Base-by-base conservation (phyloP, 1,284 basidiomycete genomes). In the Phenoliferia sp. region DNA sequence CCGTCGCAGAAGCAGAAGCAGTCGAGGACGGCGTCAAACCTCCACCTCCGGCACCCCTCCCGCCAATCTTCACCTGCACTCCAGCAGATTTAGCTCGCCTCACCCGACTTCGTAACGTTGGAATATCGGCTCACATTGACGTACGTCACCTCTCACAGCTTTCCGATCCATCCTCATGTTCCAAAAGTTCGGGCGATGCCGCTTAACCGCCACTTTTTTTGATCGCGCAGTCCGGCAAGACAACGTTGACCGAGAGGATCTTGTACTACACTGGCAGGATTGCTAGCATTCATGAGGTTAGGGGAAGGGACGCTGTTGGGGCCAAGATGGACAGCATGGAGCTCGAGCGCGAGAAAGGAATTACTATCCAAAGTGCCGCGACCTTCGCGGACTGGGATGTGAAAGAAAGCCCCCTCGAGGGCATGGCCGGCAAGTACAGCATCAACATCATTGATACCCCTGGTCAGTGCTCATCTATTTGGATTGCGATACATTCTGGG, bases 271-370 rank as follows among this genome's bases (percentile, higher is more conserved):
- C 96, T 33, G 96, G 96, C 34, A 87, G 94, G 57, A 96, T 98
- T 78, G 84, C 88, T 64, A 93, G 94, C 66, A 98, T 99, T 76
- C 96, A 99, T 79, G 96, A 99, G 85, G 95, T 96, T 70, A 74
- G 96, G 74, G 96, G 96, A 52, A 85, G 90, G 64, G 95, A 99
- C 80, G 88, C 89, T 61, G 94, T 99, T 31, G 96, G 95, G 61
- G 96, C 95, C 31, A 99, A 99, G 84, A 99, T 99, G 96, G 95
- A 99, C 81, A 92, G 89, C 77, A 99, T 99, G 95, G 96, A 99
- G 75, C 84, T 99, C 10, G 96, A 99, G 80, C 85, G 95, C 60
- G 96, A 99, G 81, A 99, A 99, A 82, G 96, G 95, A 59, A 99
- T 99, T 77, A 99, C 96, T 34, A 99, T 99, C 73, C 95, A 99